Evolutionary conservation across 352 stramenopile species (phyloP).

Genomic region (Phytophthora melonis): DNA sequence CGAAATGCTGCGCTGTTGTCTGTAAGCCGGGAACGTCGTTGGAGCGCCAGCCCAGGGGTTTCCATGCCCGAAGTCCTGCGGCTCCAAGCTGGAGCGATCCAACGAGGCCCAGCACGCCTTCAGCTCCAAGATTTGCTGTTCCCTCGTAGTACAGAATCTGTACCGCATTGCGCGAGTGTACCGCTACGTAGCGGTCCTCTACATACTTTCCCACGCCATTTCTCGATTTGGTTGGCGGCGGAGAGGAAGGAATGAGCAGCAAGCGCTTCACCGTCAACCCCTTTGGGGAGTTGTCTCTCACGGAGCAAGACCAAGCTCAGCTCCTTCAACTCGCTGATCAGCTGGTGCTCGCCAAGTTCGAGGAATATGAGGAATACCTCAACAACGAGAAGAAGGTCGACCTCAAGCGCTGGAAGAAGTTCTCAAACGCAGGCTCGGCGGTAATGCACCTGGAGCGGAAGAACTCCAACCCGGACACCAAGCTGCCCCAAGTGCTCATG

Average conservation of each 20-base stretch:
- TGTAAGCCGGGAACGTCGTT: no score
- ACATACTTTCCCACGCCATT: background rate
- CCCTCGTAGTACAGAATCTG: background rate
- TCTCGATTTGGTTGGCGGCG: no score
- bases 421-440: background rate
- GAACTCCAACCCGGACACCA: conserved; percentile 22
- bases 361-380: conserved; percentile 24
- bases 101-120: background rate
- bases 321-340: conserved; percentile 12
- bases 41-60: no score
- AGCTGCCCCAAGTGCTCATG: conserved; percentile 28
- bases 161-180: background rate
- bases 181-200: background rate
- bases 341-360: conserved; percentile 17
- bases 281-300: background rate
- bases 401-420: conserved; percentile 27
- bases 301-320: conserved; percentile 20
- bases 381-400: conserved; percentile 19
- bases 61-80: no score
- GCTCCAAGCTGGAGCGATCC: background rate
- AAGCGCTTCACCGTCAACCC: conserved; percentile 2
- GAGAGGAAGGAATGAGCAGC: background rate
- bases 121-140: background rate
- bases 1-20: no score
- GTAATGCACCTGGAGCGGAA: conserved; percentile 20